phyloP scores from a whole-genome alignment of 495 filamentous ascomycete species.

The Hypomontagnella submonticulosa region DNA sequence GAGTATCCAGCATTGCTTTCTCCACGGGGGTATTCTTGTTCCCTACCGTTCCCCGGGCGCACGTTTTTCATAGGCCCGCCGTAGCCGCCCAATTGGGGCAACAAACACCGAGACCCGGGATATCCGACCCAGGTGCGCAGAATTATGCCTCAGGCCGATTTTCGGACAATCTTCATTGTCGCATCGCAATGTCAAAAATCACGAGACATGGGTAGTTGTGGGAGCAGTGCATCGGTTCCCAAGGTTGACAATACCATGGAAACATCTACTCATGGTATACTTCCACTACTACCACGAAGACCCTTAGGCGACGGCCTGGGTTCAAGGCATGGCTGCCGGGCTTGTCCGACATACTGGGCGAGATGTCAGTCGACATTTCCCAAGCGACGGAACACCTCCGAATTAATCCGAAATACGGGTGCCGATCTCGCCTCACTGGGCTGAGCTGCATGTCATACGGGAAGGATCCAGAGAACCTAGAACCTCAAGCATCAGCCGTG shows the following conservation, averaged over 20 bases:
- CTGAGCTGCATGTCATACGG: slow-evolving; percentile 29
- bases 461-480: slow-evolving; percentile 29
- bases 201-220: no score
- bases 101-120: no score
- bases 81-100: no score
- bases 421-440: slow-evolving; percentile 15
- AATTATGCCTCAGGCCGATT: no score
- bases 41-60: no score
- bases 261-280: background rate
- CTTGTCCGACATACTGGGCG: slow-evolving; percentile 16
- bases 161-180: no score
- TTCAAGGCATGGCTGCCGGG: slow-evolving; percentile 17
- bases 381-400: slow-evolving; percentile 16
- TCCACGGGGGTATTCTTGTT: no score
- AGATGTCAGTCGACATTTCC: slow-evolving; percentile 14
- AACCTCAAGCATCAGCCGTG: slow-evolving; percentile 21
- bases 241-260: background rate
- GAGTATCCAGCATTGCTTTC: no score
- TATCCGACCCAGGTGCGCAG: no score
- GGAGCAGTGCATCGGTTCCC: no score
- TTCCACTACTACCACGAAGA: background rate
- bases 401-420: slow-evolving; percentile 30
- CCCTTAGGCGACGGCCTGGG: background rate
- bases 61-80: no score
- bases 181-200: no score